Evolutionary conservation across 305 asterid genomes (phyloP), one percentile per base, ranked within the genome.

Genomic region (Euphrasia arctica): DNA sequence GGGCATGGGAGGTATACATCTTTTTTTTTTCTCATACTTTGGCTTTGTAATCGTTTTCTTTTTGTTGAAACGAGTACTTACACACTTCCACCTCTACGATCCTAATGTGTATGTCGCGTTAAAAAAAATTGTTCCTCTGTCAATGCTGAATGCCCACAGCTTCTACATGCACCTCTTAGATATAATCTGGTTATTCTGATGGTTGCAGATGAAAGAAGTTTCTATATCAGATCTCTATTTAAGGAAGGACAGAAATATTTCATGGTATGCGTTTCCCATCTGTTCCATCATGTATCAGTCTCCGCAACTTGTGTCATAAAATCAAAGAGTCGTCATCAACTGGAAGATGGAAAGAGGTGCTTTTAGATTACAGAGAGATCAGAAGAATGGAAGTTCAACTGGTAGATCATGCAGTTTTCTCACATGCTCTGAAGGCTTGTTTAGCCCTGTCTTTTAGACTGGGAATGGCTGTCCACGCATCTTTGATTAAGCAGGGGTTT

Each of bases 401-500:
- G 22, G 58, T 71, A 43, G 86, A 86, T 66, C 90, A 86, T 63
- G 67, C 81, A 10, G 60, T 78, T 64, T 82, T 81, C 79, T 77
- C 85, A 56, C 85, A 82, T 43, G 58, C 87, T 68, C 79, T 91
- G 70, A 86, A 86, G 69, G 91, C 95, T 61, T 88, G 90, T 68
- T 63, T 73, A 54, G 52, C 73, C 56, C 64, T 82, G 66, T 78
- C 94, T 5, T 60, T 59, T 70, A 28, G 50, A 68, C 74, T 72
- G 27, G 92, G 96, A 29, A 58, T 67, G 39, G 78, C 90, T 56
- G 75, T 89, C 65, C 96, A 89, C 62, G 82, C 87, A 22, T 83
- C 88, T 63, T 36, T 78, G 57, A 58, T 85, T 65, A 91, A 91
- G 80, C 84, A 68, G 65, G 98, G 95, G 45, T 80, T 89, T 36